Evolutionary conservation across 805 yeast species (phyloP), one percentile per base, ranked within the genome.

Genomic region (Pichia californica): DNA sequence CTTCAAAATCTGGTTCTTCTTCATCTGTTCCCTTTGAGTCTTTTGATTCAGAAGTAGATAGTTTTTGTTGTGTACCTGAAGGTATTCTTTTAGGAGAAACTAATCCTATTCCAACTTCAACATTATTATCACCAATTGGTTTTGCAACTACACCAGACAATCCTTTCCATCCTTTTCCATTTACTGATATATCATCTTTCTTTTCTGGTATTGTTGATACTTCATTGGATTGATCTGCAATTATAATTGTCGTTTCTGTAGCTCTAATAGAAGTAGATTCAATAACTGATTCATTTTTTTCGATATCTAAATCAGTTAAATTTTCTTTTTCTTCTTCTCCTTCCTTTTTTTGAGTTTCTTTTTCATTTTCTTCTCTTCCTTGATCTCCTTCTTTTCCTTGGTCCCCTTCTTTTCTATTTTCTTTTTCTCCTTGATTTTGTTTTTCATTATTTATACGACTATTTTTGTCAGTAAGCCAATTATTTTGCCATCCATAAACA

Each of bases 401-500:
- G 11, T 38, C 33, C 19, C 29, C 15, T 6, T 19, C 5, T 20
- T 16, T 23, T 11, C 27, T n/a, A n/a, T 16, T 29, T 31, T 31
- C n/a, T 31, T 2, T 8, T 26, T 36, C n/a, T 11, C n/a, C 16
- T 4, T 11, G 2, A 13, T n/a, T 23, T 21, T 16, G 36, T 20
- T 33, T 6, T 9, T 31, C 23, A 15, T 15, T 14, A 18, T n/a
- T 13, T 7, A 15, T n/a, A 16, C 15, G 32, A 18, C 18, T 44
- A n/a, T n/a, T n/a, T n/a, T n/a, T n/a, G n/a, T n/a, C n/a, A 1
- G 41, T 56, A 14, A 59, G 39, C 65, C 65, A 61, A 25, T 46
- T 26, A 30, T 61, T 61, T 41, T 57, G 58, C 65, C 65, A 61
- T 7, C 65, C 65, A 36, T 61, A 61, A 7, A 53, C 64, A 1